Evolutionary conservation across 1,284 basidiomycete genomes (phyloP).

Genomic region (Cystobasidium pallidum): DNA sequence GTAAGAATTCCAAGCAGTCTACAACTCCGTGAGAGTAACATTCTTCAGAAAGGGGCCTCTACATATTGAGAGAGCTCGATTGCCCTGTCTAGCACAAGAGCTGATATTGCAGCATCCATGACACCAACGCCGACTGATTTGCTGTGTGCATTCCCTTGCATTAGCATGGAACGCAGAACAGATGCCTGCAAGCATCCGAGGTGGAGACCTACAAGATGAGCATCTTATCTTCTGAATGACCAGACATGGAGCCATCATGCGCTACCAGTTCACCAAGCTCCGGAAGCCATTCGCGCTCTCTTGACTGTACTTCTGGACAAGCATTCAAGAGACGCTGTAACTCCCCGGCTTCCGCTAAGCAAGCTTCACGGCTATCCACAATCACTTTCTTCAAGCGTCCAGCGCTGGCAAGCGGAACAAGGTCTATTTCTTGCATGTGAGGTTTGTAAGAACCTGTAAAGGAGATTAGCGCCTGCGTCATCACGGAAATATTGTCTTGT

Average conservation of each 20-base stretch:
- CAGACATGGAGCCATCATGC: background rate
- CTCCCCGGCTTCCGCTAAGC: slow-evolving; percentile 52
- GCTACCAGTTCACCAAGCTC: slow-evolving; percentile 26
- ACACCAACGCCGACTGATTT: slow-evolving; percentile 52
- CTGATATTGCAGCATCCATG: slow-evolving; percentile 51
- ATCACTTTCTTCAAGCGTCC: slow-evolving; percentile 43
- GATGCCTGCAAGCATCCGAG: background rate
- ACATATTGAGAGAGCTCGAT: slow-evolving; percentile 34
- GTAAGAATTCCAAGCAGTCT: no score
- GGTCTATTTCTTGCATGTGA: slow-evolving; percentile 50
- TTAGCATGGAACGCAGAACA: background rate
- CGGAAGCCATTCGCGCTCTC: background rate
- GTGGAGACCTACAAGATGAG: slow-evolving; percentile 30
- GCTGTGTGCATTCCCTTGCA: background rate
- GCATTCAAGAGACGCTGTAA: slow-evolving; percentile 40
- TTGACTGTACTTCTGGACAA: background rate
- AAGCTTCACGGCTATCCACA: slow-evolving; percentile 49
- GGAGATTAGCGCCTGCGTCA: background rate
- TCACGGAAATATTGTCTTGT: background rate
- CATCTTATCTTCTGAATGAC: slow-evolving; percentile 3
- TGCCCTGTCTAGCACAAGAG: slow-evolving; percentile 46
- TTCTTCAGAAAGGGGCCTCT: slow-evolving; percentile 38
- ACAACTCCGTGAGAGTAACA: no score
- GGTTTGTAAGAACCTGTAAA: slow-evolving; percentile 49
- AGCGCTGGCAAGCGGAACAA: slow-evolving; percentile 13